Evolutionary conservation across 352 stramenopile species (phyloP), one percentile per base, ranked within the genome.

Genomic region (Pythium graminicola): DNA sequence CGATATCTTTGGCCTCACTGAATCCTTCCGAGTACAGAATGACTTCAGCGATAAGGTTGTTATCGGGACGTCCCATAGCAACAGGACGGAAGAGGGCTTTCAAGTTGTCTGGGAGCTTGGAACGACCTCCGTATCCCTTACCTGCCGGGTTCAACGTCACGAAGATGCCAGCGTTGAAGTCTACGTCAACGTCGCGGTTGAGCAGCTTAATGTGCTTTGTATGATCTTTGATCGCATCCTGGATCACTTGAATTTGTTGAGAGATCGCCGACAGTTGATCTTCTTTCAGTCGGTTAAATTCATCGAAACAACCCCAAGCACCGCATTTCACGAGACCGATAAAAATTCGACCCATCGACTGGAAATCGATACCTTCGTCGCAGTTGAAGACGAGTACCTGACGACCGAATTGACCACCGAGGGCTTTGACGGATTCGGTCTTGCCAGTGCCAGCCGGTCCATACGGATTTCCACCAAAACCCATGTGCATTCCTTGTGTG

Each of bases 61-160:
- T 76, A 74, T 99, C 97, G 24, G 98, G 97, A 11, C 96, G 89
- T 56, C 99, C 96, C 98, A 99, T 99, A 6, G 97, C 97, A 52
- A 99, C 97, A 48, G 96, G 98, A 10, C 97, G 81, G 85, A 99
- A 99, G 2, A 99, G 76, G 50, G 97, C 95, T 71, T 99, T 99
- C 47, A 99, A 76, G 69, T 99, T 99, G 66, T 99, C 95, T 0
- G 95, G 95, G 31, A 98, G 62, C 62, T 98, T 98, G 6, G 89
- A 98, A 58, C 97, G 84, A 11, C 98, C 98, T 49, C 97, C 98
- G 69, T 99, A 99, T 20, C 95, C 96, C n/a, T n/a, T n/a, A n/a
- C n/a, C n/a, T n/a, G n/a, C n/a, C 29, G 97, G 98, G 70, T 99
- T 99, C 97, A 99, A 99, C 16, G 98, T 99, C 28, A 99, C 96